phyloP scores from a whole-genome alignment of 306 rosid species.

The Medicago lupulina region DNA sequence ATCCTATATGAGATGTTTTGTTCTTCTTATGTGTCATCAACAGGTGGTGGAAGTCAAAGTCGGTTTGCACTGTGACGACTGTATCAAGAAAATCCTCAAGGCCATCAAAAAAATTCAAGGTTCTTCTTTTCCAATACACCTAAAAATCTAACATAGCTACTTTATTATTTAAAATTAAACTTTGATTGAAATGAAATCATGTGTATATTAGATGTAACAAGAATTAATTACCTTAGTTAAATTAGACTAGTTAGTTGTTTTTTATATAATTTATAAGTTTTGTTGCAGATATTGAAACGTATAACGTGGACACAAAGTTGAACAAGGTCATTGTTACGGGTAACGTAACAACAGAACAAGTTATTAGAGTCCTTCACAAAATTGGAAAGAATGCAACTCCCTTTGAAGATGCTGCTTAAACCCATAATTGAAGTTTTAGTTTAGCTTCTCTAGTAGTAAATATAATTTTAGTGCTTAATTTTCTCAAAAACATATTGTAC shows the following conservation, averaged over 20 bases:
- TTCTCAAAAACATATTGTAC: neutral
- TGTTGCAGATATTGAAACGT: slow-evolving; percentile 78
- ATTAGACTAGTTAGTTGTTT: too few species aligned
- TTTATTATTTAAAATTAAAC: neutral
- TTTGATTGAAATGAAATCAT: neutral
- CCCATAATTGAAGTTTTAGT: slow-evolving; percentile 13
- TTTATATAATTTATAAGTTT: too few species aligned
- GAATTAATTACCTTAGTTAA: too few species aligned
- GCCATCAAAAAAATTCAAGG: slow-evolving; percentile 89
- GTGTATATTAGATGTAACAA: neutral
- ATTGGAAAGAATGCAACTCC: slow-evolving; percentile 70
- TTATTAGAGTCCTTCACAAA: slow-evolving; percentile 76
- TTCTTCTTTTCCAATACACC: slow-evolving; percentile 14
- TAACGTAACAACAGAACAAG: slow-evolving; percentile 70
- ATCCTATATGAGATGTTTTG: neutral
- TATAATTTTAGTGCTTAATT: neutral
- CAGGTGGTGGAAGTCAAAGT: slow-evolving; percentile 92
- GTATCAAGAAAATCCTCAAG: slow-evolving; percentile 90
- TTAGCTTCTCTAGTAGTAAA: neutral
- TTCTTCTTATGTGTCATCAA: neutral
- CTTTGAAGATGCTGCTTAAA: slow-evolving; percentile 45
- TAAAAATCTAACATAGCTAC: neutral
- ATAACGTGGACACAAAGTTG: slow-evolving; percentile 68
- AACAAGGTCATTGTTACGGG: slow-evolving; percentile 84
- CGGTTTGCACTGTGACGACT: slow-evolving; percentile 84